Evolutionary conservation across 75 land plant genomes (phyloP), one percentile per base, ranked within the genome.

Genomic region (Chamaecyparis obtusa): DNA sequence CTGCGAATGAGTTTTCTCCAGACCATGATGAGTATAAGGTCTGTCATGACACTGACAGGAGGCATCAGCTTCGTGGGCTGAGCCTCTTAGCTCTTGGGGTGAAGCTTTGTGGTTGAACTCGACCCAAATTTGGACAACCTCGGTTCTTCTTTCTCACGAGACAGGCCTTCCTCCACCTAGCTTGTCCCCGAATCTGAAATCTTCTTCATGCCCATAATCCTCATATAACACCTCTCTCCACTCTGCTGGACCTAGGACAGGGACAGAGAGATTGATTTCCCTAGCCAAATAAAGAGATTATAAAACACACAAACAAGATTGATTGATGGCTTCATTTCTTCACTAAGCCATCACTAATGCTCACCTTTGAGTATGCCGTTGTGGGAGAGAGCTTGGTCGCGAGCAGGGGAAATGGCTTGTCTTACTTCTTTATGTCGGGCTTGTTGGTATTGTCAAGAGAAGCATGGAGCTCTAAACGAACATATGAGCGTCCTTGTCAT

Each of bases 1-100:
- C 95, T 97, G 39, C 97, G 93, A 83, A 97, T 89, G 80, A 95
- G 96, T 84, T 96, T 96, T 46, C 98, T 87, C 93, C 94, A 93
- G 14, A 95, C 97, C 98, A 96, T 96, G 91, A 93, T 93, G 82
- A 95, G 86, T 85, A 96, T 96, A 43, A 96, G 91, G 60, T 93
- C 88, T 27, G 93, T 93, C 98, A 96, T 96, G 41, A 95, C 97
- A 32, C 93, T 92, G 37, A 95, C 92, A 69, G 99, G 99, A 15
- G 99, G 97, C 97, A 97, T 94, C 81, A 89, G 88, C 81, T 92
- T 93, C 60, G 72, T 79, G 51, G 33, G 41, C n/a, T 32, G 48
- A 4, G 71, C 85, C 49, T 85, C 27, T 71, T 84, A 85, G 19
- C 69, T 56, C 78, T 95, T 95, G 14, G 96, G 96, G 86, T 93